Evolutionary conservation across 2,329 filamentous ascomycete species (phyloP), one percentile per base, ranked within the genome.

Genomic region (Leptographium radiaticola): DNA sequence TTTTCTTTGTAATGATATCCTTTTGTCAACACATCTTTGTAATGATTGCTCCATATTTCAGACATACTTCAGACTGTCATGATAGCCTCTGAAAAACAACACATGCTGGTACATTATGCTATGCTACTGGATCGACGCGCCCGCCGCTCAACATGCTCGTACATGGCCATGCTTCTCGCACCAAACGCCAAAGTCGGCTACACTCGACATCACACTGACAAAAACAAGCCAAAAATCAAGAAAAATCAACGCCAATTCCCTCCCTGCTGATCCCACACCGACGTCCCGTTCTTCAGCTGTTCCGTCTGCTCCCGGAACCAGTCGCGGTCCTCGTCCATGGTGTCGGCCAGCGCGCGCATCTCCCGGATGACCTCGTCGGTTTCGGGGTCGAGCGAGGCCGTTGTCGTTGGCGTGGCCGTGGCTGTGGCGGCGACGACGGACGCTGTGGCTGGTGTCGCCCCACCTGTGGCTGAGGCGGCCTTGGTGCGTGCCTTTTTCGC

Each of bases 301-400:
- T 70, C 67, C 40, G 69, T 73, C 61, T 76, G 72, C 52, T 69
- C 67, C 52, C 63, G 65, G 60, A 71, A 74, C 74, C 74, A 76
- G 20, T 67, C 64, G n/a, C 66, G 67, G 16, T 68, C 71, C 57
- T 74, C 67, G 56, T 75, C 71, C 63, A 76, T 67, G 54, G 74
- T 72, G 54, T 69, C 64, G 15, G 70, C 66, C 58, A 72, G 65
- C 51, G 66, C 65, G 40, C 66, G 66, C 43, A 76, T 66, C 57
- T 75, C 71, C 38, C 59, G 64, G 47, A 75, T 66, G 16, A 73
- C 67, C 34, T 68, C 66, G 55, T 66, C 59, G 4, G 60, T 56
- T 39, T 59, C 59, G 50, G 6, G 55, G 54, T 12, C 60, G 25
- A 25, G 25, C 59, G 7, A 53, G 47, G 8, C 33, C 12, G 43